phyloP scores from a whole-genome alignment of 1,139 yeast genomes.

The Taphrina wiesneri region DNA sequence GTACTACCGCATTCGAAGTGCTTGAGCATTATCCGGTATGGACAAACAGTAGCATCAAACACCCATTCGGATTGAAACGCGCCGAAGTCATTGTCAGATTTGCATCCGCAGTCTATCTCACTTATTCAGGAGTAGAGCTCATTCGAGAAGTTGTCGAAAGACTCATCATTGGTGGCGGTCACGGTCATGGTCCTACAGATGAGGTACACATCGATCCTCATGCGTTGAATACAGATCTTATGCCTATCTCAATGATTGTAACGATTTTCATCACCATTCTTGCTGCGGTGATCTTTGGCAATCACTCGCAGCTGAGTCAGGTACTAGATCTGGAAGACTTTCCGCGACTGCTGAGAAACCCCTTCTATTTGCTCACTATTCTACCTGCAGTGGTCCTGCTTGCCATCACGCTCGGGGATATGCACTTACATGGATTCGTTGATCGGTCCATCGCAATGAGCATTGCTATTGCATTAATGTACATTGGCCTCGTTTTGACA shows the following conservation, averaged over 20 bases:
- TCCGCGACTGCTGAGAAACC: slow-evolving; percentile 19
- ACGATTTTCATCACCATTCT: slow-evolving; percentile 9
- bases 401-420: neutral
- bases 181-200: slow-evolving; percentile 28
- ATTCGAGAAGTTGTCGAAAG: slow-evolving; percentile 24
- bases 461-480: slow-evolving; percentile 10
- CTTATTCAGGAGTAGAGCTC: slow-evolving; percentile 47
- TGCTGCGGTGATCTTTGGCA: slow-evolving; percentile 9
- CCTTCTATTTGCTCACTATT: slow-evolving; percentile 22
- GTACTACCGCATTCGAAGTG: slow-evolving; percentile 70
- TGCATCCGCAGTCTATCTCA: slow-evolving; percentile 77
- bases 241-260: slow-evolving; percentile 25
- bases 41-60: slow-evolving; percentile 77
- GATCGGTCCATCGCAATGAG: slow-evolving; percentile 9
- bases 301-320: slow-evolving; percentile 16
- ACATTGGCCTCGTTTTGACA: slow-evolving; percentile 15
- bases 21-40: slow-evolving; percentile 90
- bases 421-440: slow-evolving; percentile 11
- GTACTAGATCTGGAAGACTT: slow-evolving; percentile 7
- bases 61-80: slow-evolving; percentile 89
- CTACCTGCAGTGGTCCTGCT: slow-evolving; percentile 15
- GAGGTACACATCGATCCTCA: slow-evolving; percentile 29
- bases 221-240: slow-evolving; percentile 4
- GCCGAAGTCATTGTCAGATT: slow-evolving; percentile 84
- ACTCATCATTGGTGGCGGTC: slow-evolving; percentile 30